These are phyloP conservation scores for Ormosia emarginata DNA, from an alignment of 306 rosid genomes.

Conservation along the genomic window DNA sequence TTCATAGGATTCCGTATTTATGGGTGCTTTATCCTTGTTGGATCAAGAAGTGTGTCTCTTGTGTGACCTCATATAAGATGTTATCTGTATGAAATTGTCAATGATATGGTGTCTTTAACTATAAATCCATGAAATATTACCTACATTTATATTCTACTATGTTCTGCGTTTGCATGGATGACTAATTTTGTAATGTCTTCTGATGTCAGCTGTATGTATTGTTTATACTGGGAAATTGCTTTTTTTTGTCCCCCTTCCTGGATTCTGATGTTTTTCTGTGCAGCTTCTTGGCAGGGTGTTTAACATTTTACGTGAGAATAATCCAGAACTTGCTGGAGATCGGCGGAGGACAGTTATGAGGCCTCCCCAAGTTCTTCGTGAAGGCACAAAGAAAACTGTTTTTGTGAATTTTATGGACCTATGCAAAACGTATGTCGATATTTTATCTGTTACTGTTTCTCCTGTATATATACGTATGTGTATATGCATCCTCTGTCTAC, in stretches of 20 bases:
- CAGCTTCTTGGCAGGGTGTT: constrained; percentile 96
- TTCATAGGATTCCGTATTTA: not conserved
- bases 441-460: too few species aligned
- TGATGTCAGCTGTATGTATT: not conserved
- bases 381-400: constrained; percentile 97
- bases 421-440: constrained; percentile 66
- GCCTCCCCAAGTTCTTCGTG: constrained; percentile 99
- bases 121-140: not conserved
- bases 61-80: not conserved
- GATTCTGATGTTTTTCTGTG: not conserved
- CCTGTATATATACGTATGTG: too few species aligned
- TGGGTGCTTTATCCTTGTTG: not conserved
- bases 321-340: constrained; percentile 94
- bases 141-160: not conserved
- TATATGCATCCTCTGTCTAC: too few species aligned
- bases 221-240: not conserved
- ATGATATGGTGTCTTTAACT: not conserved
- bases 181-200: not conserved
- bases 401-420: constrained; percentile 96
- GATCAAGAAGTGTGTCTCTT: not conserved
- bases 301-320: constrained; percentile 86
- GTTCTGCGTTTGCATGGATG: not conserved
- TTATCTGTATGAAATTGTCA: too few species aligned
- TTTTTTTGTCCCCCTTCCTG: not conserved
- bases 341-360: constrained; percentile 92